Conservation (phyloP, 768 basidiomycete species). For the Neoboletus brunneissimus region DNA sequence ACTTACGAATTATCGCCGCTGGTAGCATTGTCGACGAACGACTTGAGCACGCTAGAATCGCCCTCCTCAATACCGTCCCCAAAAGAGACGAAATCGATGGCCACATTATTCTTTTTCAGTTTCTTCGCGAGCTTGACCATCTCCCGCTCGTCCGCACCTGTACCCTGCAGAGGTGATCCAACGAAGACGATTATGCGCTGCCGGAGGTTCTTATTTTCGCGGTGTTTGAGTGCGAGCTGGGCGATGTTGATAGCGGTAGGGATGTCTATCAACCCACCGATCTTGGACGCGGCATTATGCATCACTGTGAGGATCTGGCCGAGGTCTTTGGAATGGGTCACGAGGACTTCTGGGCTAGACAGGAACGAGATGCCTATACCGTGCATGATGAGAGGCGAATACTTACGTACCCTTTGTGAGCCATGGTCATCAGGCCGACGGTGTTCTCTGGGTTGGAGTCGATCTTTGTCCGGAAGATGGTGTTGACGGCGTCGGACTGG, state of each 20-base stretch:
- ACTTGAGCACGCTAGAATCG: slow-evolving; percentile 65
- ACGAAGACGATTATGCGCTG: slow-evolving; percentile 95
- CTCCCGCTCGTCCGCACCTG: slow-evolving; percentile 68
- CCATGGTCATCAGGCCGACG: slow-evolving; percentile 98
- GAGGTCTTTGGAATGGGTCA: slow-evolving; percentile 92
- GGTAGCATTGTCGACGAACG: slow-evolving; percentile 79
- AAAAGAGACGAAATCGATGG: slow-evolving; percentile 86
- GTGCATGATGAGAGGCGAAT: neutral
- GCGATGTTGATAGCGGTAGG: slow-evolving; percentile 91
- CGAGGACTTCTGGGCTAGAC: slow-evolving; percentile 87
- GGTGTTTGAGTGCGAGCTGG: slow-evolving; percentile 93
- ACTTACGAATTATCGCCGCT: slow-evolving; percentile 86
- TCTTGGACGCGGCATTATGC: slow-evolving; percentile 64
- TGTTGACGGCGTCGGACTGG: slow-evolving; percentile 87
- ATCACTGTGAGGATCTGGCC: slow-evolving; percentile 86
- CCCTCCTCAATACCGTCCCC: slow-evolving; percentile 82
- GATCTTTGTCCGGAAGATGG: slow-evolving; percentile 89
- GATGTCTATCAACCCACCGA: slow-evolving; percentile 83
- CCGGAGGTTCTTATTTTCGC: slow-evolving; percentile 97
- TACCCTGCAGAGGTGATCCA: slow-evolving; percentile 78
- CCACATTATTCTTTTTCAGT: slow-evolving; percentile 99
- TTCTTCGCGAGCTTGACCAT: slow-evolving; percentile 93
- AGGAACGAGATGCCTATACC: neutral
- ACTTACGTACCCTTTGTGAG: slow-evolving; percentile 79
- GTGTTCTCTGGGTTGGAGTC: slow-evolving; percentile 97